Percentiles rank a stretch among this genome's conserved stretches.
Evolutionary conservation across 2,329 filamentous ascomycete species (phyloP).

Genomic region (Botrytis deweyae): DNA sequence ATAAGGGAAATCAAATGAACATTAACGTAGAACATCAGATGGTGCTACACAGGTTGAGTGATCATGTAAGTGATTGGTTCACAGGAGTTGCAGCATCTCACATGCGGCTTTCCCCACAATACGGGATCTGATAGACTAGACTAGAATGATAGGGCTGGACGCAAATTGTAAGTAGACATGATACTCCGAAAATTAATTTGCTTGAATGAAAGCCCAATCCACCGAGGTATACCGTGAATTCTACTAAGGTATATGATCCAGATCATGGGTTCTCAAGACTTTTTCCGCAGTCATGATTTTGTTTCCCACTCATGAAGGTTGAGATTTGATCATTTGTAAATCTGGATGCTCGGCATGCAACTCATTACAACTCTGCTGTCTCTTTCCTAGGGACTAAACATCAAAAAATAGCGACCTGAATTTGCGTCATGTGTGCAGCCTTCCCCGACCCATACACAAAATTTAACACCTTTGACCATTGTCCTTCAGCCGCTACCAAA

Average conservation of each 20-base stretch:
- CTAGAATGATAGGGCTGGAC: not conserved
- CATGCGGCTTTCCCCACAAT: not conserved
- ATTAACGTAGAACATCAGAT: not conserved
- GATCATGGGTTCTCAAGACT: not conserved
- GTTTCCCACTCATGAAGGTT: not conserved
- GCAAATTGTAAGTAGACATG: not conserved
- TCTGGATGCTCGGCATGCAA: conserved; percentile 1
- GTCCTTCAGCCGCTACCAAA: not conserved
- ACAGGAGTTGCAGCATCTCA: not conserved
- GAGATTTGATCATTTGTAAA: not conserved
- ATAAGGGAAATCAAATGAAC: not conserved
- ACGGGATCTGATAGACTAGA: not conserved
- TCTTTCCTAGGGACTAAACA: not conserved
- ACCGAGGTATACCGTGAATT: not conserved
- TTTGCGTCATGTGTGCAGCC: not conserved
- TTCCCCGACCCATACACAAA: not conserved
- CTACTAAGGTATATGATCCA: not conserved
- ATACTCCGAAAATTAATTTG: not conserved
- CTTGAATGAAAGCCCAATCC: not conserved
- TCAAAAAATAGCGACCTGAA: not conserved
- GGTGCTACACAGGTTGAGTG: not conserved
- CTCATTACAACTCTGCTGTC: not conserved
- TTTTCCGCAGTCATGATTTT: not conserved
- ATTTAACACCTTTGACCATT: not conserved
- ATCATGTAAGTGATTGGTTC: not conserved